Evolutionary conservation across 495 filamentous ascomycete genomes (phyloP).

Genomic region (Hypoxylon subgilvum): DNA sequence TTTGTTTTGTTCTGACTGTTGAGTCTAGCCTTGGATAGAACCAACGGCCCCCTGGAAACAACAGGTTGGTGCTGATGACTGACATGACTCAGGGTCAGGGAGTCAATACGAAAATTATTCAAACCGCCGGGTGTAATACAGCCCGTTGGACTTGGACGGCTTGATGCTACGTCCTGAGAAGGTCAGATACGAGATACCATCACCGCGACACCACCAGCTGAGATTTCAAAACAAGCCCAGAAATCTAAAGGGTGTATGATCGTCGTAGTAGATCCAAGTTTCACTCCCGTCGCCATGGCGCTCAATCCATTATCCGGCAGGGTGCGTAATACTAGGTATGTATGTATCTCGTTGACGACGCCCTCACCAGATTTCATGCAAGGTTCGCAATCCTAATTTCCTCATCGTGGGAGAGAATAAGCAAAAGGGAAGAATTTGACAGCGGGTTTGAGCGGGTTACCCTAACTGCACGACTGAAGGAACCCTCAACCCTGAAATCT

Average conservation of each 20-base stretch:
- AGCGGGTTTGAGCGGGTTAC: no score
- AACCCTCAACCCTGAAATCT: no score
- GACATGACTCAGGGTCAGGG: no score
- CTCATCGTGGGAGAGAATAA: constrained; percentile 9
- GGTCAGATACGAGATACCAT: no score
- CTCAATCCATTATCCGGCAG: constrained; percentile 12
- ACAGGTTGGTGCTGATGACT: no score
- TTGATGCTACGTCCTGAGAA: constrained; percentile 2
- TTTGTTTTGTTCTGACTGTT: constrained; percentile 4
- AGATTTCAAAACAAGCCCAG: constrained; percentile 6
- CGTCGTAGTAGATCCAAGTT: constrained; percentile 24
- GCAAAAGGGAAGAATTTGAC: constrained; percentile 18
- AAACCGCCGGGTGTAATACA: constrained; percentile 11
- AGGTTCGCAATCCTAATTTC: constrained; percentile 24
- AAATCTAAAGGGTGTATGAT: constrained; percentile 24
- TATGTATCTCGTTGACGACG: constrained; percentile 31
- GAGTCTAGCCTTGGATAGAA: constrained; percentile 14
- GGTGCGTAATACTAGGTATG: constrained; percentile 13
- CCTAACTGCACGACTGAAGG: not conserved
- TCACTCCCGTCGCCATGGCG: constrained; percentile 20
- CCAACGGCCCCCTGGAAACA: not conserved
- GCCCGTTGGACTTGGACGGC: constrained; percentile 3
- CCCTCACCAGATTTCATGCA: constrained; percentile 11
- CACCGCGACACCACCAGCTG: no score
- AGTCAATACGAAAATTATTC: constrained; percentile 13